Evolutionary conservation across 768 basidiomycete species (phyloP), one percentile per base, ranked within the genome.

Genomic region (Boletellus ananas): DNA sequence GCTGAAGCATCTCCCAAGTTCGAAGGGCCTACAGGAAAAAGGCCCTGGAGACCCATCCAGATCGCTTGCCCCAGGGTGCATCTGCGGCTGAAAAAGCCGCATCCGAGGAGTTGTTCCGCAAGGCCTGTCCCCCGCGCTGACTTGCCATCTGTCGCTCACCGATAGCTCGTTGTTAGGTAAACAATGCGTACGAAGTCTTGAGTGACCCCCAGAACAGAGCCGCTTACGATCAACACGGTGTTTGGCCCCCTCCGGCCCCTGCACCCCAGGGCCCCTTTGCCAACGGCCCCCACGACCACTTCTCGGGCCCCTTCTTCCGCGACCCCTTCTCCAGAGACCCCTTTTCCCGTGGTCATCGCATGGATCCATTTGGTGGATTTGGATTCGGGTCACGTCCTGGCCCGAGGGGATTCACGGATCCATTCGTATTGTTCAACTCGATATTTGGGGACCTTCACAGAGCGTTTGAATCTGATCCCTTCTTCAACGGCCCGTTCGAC

Each of bases 161-260:
- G 2, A 31, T 18, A 6, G 23, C 18, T 31, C 37, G 37, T 25
- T 29, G 41, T 34, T 47, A 89, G 84, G 78, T 89, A 39, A 86
- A 83, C 57, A 84, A 87, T 53, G 87, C 87, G 25, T 90, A 89
- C 58, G 87, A 90, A 62, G 78, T 91, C 2, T 67, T 91, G 47
- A 81, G 63, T 44, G 80, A 91, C 59, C 59, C 77, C 2, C 67
- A 76, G 45, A 89, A 78, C 50, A 79, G 86, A 44, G 74, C 70
- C 59, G 77, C 76, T 10, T 90, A 89, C 63, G 89, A 91, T 59
- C 63, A 66, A n/a, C 70, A 84, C 54, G 87, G 87, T 34, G 73
- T 81, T 43, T 90, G 85, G 83, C 89, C 89, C 11, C 85, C 85
- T 9, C 84, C 84, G n/a, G 39, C 49, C 17, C 43, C 62, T 14